A percentile compares a stretch with the other conserved stretches of the same genome.
Conservation (phyloP, 257 asterid genomes). For the Lycium barbarum region DNA sequence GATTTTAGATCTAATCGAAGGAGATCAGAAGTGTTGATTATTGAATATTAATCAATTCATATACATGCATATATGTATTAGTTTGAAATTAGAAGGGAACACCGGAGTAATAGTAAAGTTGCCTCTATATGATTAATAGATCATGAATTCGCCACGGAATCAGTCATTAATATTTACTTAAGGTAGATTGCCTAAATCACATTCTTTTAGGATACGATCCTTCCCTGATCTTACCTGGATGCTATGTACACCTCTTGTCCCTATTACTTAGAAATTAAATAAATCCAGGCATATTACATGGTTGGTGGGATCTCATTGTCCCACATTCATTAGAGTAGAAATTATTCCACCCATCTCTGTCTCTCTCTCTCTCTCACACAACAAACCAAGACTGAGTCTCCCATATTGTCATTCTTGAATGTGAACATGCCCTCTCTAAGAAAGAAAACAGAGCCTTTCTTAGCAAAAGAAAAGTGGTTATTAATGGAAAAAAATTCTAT, state of each 20-base stretch:
- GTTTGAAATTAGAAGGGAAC: not conserved
- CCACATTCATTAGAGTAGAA: not conserved
- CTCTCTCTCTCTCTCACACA: not conserved
- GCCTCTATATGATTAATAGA: too few species aligned
- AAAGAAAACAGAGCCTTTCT: not conserved
- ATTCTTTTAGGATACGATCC: too few species aligned
- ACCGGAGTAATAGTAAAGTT: too few species aligned
- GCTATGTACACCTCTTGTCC: too few species aligned
- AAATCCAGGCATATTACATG: not conserved
- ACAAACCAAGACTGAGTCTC: too few species aligned
- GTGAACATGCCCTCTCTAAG: slow-evolving; percentile 6
- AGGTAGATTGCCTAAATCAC: too few species aligned
- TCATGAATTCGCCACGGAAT: too few species aligned
- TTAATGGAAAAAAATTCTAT: not conserved
- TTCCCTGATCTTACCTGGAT: too few species aligned
- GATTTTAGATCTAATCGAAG: not conserved
- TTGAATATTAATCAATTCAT: not conserved
- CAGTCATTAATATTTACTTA: too few species aligned
- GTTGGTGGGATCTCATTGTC: not conserved
- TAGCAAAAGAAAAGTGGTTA: not conserved
- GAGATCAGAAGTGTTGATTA: not conserved
- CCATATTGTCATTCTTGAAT: not conserved
- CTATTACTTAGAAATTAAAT: not conserved
- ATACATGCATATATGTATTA: not conserved
- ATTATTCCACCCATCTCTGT: not conserved